These are phyloP conservation scores for Keqinozyma sinolaborantium DNA, from an alignment of 1,139 yeast genomes.

Conservation along the genomic window DNA sequence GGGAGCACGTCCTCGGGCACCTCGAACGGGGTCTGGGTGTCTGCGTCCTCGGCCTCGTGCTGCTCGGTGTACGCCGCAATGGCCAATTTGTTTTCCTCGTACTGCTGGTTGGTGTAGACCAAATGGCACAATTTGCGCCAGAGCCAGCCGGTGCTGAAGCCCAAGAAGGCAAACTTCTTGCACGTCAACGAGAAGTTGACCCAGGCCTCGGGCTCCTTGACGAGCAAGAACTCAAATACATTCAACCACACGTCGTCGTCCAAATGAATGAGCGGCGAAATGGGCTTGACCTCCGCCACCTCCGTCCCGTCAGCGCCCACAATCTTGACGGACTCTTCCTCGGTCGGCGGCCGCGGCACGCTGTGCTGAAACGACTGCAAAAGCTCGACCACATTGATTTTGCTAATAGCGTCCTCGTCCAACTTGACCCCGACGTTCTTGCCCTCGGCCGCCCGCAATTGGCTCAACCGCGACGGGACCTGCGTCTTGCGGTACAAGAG, in stretches of 20 bases:
- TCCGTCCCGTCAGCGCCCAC: slow-evolving; percentile 27
- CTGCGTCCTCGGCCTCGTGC: slow-evolving; percentile 1
- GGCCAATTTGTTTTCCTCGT: slow-evolving; percentile 36
- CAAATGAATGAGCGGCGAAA: slow-evolving; percentile 53
- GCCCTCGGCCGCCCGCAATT: slow-evolving; percentile 26
- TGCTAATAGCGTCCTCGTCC: slow-evolving; percentile 30
- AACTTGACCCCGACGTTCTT: slow-evolving; percentile 23
- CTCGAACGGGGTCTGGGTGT: slow-evolving; percentile 5
- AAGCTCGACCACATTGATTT: slow-evolving; percentile 35
- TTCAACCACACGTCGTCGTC: slow-evolving; percentile 64
- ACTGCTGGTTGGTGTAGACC: slow-evolving; percentile 56
- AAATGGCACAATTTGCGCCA: slow-evolving; percentile 58
- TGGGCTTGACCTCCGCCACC: slow-evolving; percentile 29
- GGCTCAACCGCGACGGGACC: slow-evolving; percentile 23
- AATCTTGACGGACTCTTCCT: slow-evolving; percentile 22
- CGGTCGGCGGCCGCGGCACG: slow-evolving; percentile 26
- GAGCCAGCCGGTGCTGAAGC: slow-evolving; percentile 49
- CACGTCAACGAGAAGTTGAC: slow-evolving; percentile 62
- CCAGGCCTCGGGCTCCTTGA: slow-evolving; percentile 62
- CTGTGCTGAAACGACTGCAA: slow-evolving; percentile 26
- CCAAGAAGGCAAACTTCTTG: slow-evolving; percentile 57
- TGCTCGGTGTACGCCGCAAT: slow-evolving; percentile 6
- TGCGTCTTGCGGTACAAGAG: slow-evolving; percentile 56
- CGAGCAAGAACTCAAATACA: slow-evolving; percentile 52
- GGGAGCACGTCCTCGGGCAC: slow-evolving; percentile 21